Percentiles rank a stretch among this genome's conserved stretches.
Evolutionary conservation across 164 flowering plant species (phyloP).

Genomic region (Liriodendron chinense): DNA sequence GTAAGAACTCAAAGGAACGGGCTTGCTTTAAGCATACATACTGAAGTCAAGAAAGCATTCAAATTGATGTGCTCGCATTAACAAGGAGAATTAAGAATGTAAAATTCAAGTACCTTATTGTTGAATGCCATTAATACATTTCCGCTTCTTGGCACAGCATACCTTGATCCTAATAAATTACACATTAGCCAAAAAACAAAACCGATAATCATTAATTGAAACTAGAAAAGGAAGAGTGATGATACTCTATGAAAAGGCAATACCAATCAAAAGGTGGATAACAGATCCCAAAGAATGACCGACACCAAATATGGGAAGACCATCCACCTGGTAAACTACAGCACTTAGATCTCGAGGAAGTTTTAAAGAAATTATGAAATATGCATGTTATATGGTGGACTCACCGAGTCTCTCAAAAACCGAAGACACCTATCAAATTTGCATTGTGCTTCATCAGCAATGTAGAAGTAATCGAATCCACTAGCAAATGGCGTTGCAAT

Average conservation of each 20-base stretch:
- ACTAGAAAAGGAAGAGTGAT: neutral
- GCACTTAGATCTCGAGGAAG: neutral
- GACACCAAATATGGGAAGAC: slow-evolving; percentile 81
- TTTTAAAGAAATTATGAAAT: neutral
- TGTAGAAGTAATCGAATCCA: slow-evolving; percentile 90
- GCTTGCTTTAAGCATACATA: no score
- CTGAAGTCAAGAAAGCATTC: no score
- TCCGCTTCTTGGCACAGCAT: slow-evolving; percentile 84
- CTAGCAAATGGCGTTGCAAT: slow-evolving; percentile 95
- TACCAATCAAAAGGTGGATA: slow-evolving; percentile 91
- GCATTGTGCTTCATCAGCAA: slow-evolving; percentile 95
- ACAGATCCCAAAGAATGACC: slow-evolving; percentile 96
- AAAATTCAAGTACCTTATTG: slow-evolving; percentile 59
- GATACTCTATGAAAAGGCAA: neutral
- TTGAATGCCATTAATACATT: slow-evolving; percentile 87
- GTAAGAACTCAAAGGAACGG: no score
- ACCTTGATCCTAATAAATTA: slow-evolving; percentile 67
- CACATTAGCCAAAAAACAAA: neutral
- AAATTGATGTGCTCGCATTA: no score
- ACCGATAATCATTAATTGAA: slow-evolving; percentile 9
- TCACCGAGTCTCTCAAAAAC: slow-evolving; percentile 59
- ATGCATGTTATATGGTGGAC: slow-evolving; percentile 19
- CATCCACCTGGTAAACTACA: slow-evolving; percentile 41
- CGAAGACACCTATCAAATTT: slow-evolving; percentile 87
- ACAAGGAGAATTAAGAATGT: neutral